A percentile compares a stretch with the other conserved stretches of the same genome.
These are phyloP conservation scores for Antrodiella citrinella DNA, from an alignment of 768 basidiomycete species.

Conservation along the genomic window DNA sequence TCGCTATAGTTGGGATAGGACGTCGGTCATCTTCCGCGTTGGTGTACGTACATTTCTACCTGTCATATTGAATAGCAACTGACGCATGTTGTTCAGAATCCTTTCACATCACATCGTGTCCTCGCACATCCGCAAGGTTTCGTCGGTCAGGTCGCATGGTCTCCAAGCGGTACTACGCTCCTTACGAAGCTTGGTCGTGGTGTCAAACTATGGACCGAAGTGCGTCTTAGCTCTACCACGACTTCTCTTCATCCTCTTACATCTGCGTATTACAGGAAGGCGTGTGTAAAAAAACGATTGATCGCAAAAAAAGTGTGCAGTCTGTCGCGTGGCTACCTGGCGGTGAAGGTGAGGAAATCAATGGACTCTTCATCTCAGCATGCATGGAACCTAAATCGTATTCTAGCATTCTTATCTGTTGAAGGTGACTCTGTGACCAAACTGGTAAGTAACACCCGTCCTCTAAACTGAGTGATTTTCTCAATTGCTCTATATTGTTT, in stretches of 20 bases:
- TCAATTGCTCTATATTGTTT: neutral
- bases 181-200: constrained; percentile 58
- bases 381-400: neutral
- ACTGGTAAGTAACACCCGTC: constrained; percentile 41
- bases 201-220: constrained; percentile 70
- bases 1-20: constrained; percentile 72
- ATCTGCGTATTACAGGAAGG: constrained; percentile 39
- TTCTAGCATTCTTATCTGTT: constrained; percentile 59
- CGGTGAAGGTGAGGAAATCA: constrained; percentile 39
- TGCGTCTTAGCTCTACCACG: constrained; percentile 21
- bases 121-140: constrained; percentile 67
- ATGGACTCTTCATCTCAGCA: neutral
- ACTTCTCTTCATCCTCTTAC: neutral
- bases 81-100: constrained; percentile 31
- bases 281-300: constrained; percentile 59
- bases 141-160: constrained; percentile 74
- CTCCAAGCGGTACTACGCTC: constrained; percentile 52
- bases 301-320: constrained; percentile 46
- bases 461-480: neutral
- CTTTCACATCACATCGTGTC: constrained; percentile 50
- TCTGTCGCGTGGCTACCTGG: constrained; percentile 63
- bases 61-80: too few species aligned
- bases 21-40: constrained; percentile 58
- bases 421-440: constrained; percentile 56
- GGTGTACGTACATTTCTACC: constrained; percentile 43